Evolutionary conservation across 2,329 filamentous ascomycete species (phyloP), one percentile per base, ranked within the genome.

Genomic region (Alternaria sp.): DNA sequence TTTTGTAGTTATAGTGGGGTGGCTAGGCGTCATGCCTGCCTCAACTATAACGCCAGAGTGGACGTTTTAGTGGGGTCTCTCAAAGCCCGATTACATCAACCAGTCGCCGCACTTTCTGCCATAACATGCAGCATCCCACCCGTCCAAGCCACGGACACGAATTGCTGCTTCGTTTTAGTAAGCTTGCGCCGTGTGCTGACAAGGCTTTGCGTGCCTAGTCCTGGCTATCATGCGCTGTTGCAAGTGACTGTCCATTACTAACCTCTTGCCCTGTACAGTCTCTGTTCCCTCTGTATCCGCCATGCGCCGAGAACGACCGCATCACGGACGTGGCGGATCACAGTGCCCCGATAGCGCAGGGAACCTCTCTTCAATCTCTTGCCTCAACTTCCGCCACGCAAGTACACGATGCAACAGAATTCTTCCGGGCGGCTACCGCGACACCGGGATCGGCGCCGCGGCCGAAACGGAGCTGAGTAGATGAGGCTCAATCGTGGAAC

Each of bases 341-440:
- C 59, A 54, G 36, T 48, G 57, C 46, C 32, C 57, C 57, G 49
- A 44, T 54, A 26, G 53, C 39, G 32, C 46, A 30, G 36, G 18
- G 32, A 49, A 41, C n/a, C 9, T 24, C 14, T 30, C 22, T 36
- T 44, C 48, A 47, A 43, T 51, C 20, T 44, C 54, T 60, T 61
- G 53, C 44, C 51, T 38, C 32, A 57, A 16, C 46, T 8, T 42
- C 34, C 48, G n/a, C 38, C 22, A n/a, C 42, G 32, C 43, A 47
- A 43, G 47, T 44, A 36, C 42, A 51, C 54, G 26, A 52, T 52
- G 55, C 34, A 28, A 57, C 30, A 54, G 49, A 70, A 67, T 69
- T 70, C 60, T 69, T 71, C 69, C 69, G 69, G 63, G 47, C 65
- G 61, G 39, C 66, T 65, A 60, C 63, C 57, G 62, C 61, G 54